Evolutionary conservation across 1,139 yeast species (phyloP).

Genomic region (Taphrina populina): DNA sequence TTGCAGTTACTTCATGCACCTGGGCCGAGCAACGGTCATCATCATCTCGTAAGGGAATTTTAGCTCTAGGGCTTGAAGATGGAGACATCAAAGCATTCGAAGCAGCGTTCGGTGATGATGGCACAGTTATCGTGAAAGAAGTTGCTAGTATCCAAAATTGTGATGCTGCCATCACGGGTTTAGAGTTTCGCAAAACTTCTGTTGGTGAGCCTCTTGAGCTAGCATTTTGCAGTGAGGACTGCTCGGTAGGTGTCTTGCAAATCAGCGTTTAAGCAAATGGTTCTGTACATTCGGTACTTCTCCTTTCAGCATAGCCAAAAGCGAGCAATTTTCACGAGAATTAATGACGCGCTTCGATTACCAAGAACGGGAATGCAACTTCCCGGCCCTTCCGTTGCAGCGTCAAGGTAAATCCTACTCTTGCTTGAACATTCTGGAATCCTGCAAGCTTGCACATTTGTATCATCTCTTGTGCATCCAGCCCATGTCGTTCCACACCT

Average conservation of each 20-base stretch:
- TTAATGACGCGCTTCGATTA: slow-evolving; percentile 5
- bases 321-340: not conserved
- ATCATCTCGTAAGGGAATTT: slow-evolving; percentile 40
- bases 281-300: not conserved
- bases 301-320: not conserved
- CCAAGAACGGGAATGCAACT: slow-evolving; percentile 17
- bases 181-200: slow-evolving; percentile 54
- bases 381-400: not conserved
- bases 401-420: slow-evolving; percentile 4
- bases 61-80: slow-evolving; percentile 73
- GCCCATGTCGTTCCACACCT: slow-evolving; percentile 23
- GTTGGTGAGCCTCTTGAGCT: slow-evolving; percentile 43
- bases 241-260: slow-evolving; percentile 57
- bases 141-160: slow-evolving; percentile 54
- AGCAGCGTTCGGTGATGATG: not conserved
- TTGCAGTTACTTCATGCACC: slow-evolving; percentile 63
- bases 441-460: slow-evolving; percentile 2
- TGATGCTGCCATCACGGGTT: slow-evolving; percentile 55
- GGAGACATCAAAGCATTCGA: slow-evolving; percentile 50
- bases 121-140: slow-evolving; percentile 44
- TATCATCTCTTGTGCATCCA: slow-evolving; percentile 1
- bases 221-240: slow-evolving; percentile 70
- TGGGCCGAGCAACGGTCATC: slow-evolving; percentile 34
- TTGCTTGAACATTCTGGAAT: not conserved
- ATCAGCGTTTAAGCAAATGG: not conserved